A percentile compares a stretch with the other conserved stretches of the same genome.
Evolutionary conservation across 441 rosid genomes (phyloP).

Genomic region (Omphalea diandra): DNA sequence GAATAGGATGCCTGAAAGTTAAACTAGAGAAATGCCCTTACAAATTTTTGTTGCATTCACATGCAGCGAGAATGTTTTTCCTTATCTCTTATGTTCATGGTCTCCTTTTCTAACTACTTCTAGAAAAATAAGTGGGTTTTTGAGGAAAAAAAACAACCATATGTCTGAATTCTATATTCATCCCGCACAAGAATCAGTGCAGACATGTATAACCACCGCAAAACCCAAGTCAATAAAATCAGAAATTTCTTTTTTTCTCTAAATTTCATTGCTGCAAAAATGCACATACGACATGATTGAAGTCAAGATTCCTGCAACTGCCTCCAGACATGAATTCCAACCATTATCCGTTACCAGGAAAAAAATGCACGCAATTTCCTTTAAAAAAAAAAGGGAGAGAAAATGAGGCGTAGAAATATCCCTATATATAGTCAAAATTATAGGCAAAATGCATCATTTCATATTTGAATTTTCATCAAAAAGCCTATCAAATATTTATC

Average conservation of each 20-base stretch:
- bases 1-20: constrained; percentile 18
- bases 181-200: constrained; percentile 30
- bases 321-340: constrained; percentile 11
- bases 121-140: constrained; percentile 17
- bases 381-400: no score
- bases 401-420: no score
- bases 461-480: no score
- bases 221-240: no score
- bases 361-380: no score
- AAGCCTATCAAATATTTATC: no score
- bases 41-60: constrained; percentile 32
- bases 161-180: constrained; percentile 12
- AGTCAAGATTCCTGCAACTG: constrained; percentile 19
- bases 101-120: constrained; percentile 4
- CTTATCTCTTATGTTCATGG: not conserved
- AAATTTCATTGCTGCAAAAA: no score
- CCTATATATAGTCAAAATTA: no score
- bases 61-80: constrained; percentile 21
- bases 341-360: constrained; percentile 4
- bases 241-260: no score
- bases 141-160: not conserved
- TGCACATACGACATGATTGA: not conserved
- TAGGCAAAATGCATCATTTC: no score
- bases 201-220: no score
- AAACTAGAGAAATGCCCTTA: constrained; percentile 15